These are phyloP conservation scores for Triticum dicoccoides DNA, from an alignment of 176 grass and related monocot species.

Conservation along the genomic window DNA sequence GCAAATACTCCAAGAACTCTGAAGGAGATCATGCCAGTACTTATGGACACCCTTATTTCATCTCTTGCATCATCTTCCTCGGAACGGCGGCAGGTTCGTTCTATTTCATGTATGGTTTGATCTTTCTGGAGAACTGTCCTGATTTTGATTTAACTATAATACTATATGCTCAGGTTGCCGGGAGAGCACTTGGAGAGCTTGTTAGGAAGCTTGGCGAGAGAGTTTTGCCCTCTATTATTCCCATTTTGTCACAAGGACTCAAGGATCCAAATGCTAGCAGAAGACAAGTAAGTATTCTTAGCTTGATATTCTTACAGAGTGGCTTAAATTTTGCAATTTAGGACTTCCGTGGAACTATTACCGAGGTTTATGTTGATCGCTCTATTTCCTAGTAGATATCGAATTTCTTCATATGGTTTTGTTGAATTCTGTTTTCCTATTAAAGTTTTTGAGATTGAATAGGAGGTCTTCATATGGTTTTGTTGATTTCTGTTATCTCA, in stretches of 20 bases:
- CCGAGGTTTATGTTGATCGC: neutral
- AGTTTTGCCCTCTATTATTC: conserved; percentile 95
- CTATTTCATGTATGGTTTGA: conserved; percentile 16
- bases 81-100: conserved; percentile 82
- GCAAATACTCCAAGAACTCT: conserved; percentile 96
- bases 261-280: conserved; percentile 73
- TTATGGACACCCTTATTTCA: conserved; percentile 94
- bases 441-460: conserved; percentile 3
- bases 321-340: neutral
- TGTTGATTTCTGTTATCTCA: neutral
- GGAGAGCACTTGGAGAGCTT: conserved; percentile 94
- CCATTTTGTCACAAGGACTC: conserved; percentile 87
- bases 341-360: neutral
- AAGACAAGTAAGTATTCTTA: conserved; percentile 84
- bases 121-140: conserved; percentile 1
- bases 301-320: neutral
- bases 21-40: conserved; percentile 97
- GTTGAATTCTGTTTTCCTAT: neutral
- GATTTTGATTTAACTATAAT: neutral
- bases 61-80: conserved; percentile 94
- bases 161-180: conserved; percentile 60
- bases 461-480: neutral
- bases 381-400: conserved; percentile 15
- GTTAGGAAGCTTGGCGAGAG: conserved; percentile 97
- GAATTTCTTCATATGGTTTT: neutral